A percentile compares a stretch with the other conserved stretches of the same genome.
Conservation (phyloP, 2,329 filamentous ascomycete genomes). For the Sclerotinia glacialis region DNA sequence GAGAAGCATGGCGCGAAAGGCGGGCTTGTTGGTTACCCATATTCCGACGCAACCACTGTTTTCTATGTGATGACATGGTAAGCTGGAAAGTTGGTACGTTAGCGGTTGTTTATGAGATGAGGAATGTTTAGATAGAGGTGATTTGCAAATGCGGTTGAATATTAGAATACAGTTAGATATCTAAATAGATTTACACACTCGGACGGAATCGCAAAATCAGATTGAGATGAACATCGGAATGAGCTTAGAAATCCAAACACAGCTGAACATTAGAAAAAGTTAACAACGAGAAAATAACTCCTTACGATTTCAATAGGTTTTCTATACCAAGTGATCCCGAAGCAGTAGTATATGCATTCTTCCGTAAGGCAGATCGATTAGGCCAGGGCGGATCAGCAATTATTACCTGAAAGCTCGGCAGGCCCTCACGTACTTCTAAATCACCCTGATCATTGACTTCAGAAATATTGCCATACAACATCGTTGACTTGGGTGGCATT, state of each 20-base stretch:
- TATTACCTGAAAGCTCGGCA: constrained; percentile 62
- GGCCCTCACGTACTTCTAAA: constrained; percentile 22
- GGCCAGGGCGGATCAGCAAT: constrained; percentile 80
- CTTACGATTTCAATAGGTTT: background rate
- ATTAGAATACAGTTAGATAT: fast-evolving
- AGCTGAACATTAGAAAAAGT: background rate
- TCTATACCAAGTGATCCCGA: background rate
- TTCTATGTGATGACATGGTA: constrained; percentile 8
- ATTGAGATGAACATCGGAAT: background rate
- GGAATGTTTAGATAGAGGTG: constrained; percentile 51
- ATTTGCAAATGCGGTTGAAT: background rate
- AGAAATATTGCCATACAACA: background rate
- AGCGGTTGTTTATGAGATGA: constrained; percentile 58
- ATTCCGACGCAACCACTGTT: constrained; percentile 60
- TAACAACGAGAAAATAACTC: background rate
- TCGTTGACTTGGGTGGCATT: constrained; percentile 5
- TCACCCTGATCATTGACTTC: background rate
- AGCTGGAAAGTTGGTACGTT: constrained; percentile 26
- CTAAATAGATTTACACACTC: background rate
- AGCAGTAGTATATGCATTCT: constrained; percentile 46
- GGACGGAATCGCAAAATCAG: background rate
- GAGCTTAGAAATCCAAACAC: background rate
- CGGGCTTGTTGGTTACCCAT: constrained; percentile 74
- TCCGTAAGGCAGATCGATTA: constrained; percentile 68
- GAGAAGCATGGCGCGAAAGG: constrained; percentile 53